Evolutionary conservation across 2,329 filamentous ascomycete genomes (phyloP).

Genomic region (Verticillium alfalfae): DNA sequence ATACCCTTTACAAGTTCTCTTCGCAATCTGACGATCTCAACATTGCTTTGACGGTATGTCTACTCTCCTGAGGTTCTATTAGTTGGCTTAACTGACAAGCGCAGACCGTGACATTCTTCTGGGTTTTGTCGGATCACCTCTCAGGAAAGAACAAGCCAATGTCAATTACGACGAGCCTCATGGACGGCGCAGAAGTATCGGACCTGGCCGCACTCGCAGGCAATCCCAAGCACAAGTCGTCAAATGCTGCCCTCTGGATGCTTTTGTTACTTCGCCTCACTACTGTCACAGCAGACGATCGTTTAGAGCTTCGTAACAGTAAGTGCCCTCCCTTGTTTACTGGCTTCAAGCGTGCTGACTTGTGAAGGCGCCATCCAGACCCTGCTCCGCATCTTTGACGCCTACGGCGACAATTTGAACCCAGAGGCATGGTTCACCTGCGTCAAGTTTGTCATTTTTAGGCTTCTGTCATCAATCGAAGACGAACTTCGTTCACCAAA

Average conservation of each 20-base stretch:
- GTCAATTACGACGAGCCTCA: constrained; percentile 51
- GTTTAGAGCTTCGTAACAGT: constrained; percentile 75
- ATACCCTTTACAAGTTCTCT: constrained; percentile 85
- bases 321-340: constrained; percentile 14
- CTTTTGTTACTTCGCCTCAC: constrained; percentile 67
- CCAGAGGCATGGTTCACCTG: constrained; percentile 80
- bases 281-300: constrained; percentile 63
- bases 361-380: constrained; percentile 73
- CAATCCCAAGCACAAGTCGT: constrained; percentile 47
- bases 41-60: constrained; percentile 80
- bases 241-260: constrained; percentile 73
- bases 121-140: constrained; percentile 89
- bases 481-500: constrained; percentile 37
- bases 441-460: constrained; percentile 74
- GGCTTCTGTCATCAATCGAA: constrained; percentile 67
- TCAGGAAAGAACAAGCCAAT: constrained; percentile 54
- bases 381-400: constrained; percentile 83
- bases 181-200: constrained; percentile 39
- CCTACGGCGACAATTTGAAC: constrained; percentile 75
- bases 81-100: constrained; percentile 10
- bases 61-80: constrained; percentile 1
- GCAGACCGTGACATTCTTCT: constrained; percentile 88
- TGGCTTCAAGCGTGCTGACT: background rate
- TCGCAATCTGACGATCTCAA: constrained; percentile 89
- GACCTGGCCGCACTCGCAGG: constrained; percentile 52